Base-by-base conservation (phyloP, 441 rosid genomes). In the Euphorbia celastroides region DNA sequence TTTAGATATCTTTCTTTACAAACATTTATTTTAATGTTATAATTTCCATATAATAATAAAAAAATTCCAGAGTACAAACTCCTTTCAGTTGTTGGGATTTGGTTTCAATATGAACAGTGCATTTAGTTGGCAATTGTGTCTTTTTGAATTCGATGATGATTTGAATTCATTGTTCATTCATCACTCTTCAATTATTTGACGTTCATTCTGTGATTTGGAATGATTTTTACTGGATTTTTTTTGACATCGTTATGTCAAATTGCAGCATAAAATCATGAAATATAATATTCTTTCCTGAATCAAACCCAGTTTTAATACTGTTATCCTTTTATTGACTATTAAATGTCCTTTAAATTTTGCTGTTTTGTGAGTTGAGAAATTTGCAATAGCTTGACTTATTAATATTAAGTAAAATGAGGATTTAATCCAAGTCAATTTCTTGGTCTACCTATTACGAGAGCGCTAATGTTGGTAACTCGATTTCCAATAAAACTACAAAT, bases 1-100 rank as follows among this genome's bases (percentile, higher is more conserved):
- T 46, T 46, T 46, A 14, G 19, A 19, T 30, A 23, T 32, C 32
- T 34, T 34, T 34, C 4, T 65, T 54, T 51, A 69, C 68, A 66
- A 60, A 58, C 59, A 25, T 16, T 62, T 31, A 16, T 0, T 2
- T 70, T 67, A 27, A 36, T 63, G 25, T 23, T 55, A 23, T 8
- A 51, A 13, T 51, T 10, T 19, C 22, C 10, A 51, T 51, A 19
- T 51, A n/a, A 13, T 9, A 44, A 44, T 44, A 44, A 0, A 51
- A 51, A 51, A 51, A 19, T 20, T 51, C 23, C 56, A 20, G 22
- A 51, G 56, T 51, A 51, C 56, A 51, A 51, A 51, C 22, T 51
- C 56, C 11, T 19, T 51, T 51, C 12, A 44, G 50, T 44, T 19
- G 23, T 51, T 51, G 25, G 12, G 56, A 51, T 51, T 19, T 51